phyloP scores from a whole-genome alignment of 164 flowering plant genomes.

The grape (Vitis vinifera) region ASM3070453v1 NC_081811.1:22344501-22345000 shows the following conservation, averaged over 20 bases:
- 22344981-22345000: slow-evolving; percentile 87
- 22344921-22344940: slow-evolving; percentile 68
- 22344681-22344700: background rate
- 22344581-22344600: background rate
- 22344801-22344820: no score
- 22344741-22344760: no score
- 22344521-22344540: slow-evolving; percentile 77
- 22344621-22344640: background rate
- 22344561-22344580: background rate
- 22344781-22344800: no score
- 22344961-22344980: slow-evolving; percentile 85
- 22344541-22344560: slow-evolving; percentile 7
- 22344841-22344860: no score
- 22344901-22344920: no score
- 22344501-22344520: slow-evolving; percentile 97
- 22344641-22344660: background rate
- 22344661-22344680: background rate
- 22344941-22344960: slow-evolving; percentile 84
- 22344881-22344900: background rate
- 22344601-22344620: background rate
- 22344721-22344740: no score
- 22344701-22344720: background rate
- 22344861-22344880: no score
- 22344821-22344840: background rate
- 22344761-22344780: no score